Evolutionary conservation across 2,329 filamentous ascomycete species (phyloP).

Genomic region (Penicillium sp.): DNA sequence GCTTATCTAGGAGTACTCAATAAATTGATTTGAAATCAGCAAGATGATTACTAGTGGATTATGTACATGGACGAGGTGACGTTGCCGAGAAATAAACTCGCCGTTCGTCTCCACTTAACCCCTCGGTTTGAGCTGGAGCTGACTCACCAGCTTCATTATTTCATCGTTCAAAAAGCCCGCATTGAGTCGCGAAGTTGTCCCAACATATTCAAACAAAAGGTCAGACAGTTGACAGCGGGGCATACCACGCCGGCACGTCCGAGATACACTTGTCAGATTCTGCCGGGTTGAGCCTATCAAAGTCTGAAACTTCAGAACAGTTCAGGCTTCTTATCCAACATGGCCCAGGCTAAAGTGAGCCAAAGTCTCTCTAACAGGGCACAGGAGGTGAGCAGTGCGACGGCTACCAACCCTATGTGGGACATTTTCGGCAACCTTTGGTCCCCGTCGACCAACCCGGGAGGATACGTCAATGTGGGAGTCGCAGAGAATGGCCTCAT

Average conservation of each 20-base stretch:
- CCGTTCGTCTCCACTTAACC: background rate
- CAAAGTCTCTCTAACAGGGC: background rate
- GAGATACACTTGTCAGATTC: background rate
- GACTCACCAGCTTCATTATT: background rate
- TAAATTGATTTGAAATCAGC: background rate
- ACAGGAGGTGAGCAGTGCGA: conserved; percentile 1
- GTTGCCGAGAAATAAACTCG: background rate
- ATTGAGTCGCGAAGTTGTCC: background rate
- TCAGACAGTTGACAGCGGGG: background rate
- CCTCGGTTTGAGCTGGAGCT: background rate
- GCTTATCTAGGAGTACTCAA: no score
- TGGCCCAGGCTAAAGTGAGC: background rate
- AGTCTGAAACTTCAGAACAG: background rate
- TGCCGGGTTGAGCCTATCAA: background rate
- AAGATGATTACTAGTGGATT: background rate
- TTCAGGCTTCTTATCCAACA: background rate
- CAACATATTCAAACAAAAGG: background rate
- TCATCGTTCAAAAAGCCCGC: background rate
- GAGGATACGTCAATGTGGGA: conserved; percentile 51
- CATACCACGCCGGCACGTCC: background rate
- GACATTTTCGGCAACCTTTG: conserved; percentile 48
- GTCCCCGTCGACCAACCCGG: conserved; percentile 34
- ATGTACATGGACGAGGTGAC: background rate
- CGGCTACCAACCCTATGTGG: conserved; percentile 36
- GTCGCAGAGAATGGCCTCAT: conserved; percentile 55